A percentile compares a stretch with the other conserved stretches of the same genome.
phyloP scores from a whole-genome alignment of 164 flowering plant genomes.

The Liriodendron chinense region DNA sequence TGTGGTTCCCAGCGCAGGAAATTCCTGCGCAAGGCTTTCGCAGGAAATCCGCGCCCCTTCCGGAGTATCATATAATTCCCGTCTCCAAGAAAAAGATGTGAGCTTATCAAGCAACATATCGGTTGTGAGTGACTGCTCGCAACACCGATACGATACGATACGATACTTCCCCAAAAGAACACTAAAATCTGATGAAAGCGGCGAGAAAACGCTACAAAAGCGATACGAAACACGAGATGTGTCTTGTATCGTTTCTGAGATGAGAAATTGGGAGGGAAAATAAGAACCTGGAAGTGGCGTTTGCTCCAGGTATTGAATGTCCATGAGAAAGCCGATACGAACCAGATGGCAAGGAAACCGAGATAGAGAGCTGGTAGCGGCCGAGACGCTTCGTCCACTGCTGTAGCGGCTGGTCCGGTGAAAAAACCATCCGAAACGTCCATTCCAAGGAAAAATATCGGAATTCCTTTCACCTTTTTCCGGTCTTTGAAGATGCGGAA shows the following conservation, averaged over 20 bases:
- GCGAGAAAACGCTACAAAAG: too few species aligned
- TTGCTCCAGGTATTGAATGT: conserved; percentile 62
- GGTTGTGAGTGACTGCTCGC: neutral
- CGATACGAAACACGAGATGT: neutral
- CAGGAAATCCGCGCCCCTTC: too few species aligned
- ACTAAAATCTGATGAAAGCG: too few species aligned
- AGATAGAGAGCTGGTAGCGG: conserved; percentile 72
- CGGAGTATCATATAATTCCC: too few species aligned
- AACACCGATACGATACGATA: neutral
- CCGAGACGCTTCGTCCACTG: conserved; percentile 59
- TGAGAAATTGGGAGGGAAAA: neutral
- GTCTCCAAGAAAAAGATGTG: too few species aligned
- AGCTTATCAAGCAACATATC: neutral
- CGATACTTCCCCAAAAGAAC: neutral
- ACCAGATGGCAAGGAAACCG: conserved; percentile 60
- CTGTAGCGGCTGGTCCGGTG: neutral
- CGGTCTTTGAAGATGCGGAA: neutral
- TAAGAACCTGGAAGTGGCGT: conserved; percentile 73
- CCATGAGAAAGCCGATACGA: conserved; percentile 66
- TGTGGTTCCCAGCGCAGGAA: too few species aligned
- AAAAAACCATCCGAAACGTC: neutral
- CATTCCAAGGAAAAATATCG: neutral
- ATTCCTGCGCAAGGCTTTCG: too few species aligned
- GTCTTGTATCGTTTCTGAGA: neutral
- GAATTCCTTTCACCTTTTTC: neutral